A percentile compares a stretch with the other conserved stretches of the same genome.
Evolutionary conservation across 176 grass and related monocot genomes (phyloP).

Genomic region (Ananas comosus): DNA sequence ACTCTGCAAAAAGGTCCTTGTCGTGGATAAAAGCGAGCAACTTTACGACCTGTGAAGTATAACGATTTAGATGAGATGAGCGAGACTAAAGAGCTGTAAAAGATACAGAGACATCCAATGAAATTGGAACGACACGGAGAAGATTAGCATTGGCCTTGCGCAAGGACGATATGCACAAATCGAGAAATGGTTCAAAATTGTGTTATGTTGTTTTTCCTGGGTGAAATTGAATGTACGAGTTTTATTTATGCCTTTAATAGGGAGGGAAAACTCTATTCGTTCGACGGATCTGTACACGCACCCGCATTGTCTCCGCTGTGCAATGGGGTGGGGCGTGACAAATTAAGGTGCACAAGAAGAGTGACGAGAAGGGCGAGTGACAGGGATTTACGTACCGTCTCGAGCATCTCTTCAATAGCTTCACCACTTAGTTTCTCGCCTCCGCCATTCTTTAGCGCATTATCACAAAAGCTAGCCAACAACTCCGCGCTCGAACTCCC

Average conservation of each 20-base stretch:
- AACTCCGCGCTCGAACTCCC: conserved; percentile 29
- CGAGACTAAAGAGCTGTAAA: too few relatives aligned
- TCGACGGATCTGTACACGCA: too few relatives aligned
- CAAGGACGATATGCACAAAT: too few relatives aligned
- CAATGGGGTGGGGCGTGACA: background rate
- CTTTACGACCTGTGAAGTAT: conserved; percentile 23
- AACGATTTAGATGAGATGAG: too few relatives aligned
- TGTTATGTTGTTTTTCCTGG: background rate
- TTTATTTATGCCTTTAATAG: too few relatives aligned
- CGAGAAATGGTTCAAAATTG: background rate
- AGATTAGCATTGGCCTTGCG: too few relatives aligned
- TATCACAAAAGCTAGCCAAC: conserved; percentile 30
- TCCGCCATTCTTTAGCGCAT: conserved; percentile 30
- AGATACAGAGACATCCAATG: too few relatives aligned
- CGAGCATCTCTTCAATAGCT: conserved; percentile 33
- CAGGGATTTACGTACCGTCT: conserved; percentile 14
- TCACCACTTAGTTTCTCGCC: conserved; percentile 29
- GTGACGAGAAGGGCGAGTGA: background rate
- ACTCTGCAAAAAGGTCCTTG: conserved; percentile 46
- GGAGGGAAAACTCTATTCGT: too few relatives aligned
- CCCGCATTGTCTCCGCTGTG: too few relatives aligned
- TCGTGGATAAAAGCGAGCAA: conserved; percentile 28
- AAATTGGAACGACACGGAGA: too few relatives aligned
- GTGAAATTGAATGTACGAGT: background rate
- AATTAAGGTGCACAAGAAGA: too few relatives aligned